Percentiles rank a stretch among this genome's conserved stretches.
Evolutionary conservation across 331 rosid genomes (phyloP).

Genomic region (Acacia pycnantha): DNA sequence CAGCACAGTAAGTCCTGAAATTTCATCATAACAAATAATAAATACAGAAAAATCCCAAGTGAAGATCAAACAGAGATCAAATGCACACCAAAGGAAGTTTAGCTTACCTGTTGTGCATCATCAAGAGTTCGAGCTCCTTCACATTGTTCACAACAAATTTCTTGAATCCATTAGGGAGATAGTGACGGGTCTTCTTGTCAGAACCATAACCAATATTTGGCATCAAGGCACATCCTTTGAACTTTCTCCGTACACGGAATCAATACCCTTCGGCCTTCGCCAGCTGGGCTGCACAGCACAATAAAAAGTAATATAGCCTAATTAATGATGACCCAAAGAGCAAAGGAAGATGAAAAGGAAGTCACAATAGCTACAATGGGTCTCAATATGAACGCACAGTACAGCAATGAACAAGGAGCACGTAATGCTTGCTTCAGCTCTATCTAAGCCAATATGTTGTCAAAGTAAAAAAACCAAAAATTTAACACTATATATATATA

Average conservation of each 20-base stretch:
- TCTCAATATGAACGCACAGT: too few relatives aligned
- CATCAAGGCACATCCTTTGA: constrained; percentile 71
- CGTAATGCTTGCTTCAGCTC: not conserved
- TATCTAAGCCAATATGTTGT: not conserved
- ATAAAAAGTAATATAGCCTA: not conserved
- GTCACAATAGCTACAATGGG: not conserved
- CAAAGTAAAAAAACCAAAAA: not conserved
- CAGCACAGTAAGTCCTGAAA: constrained; percentile 81
- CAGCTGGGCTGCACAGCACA: constrained; percentile 50
- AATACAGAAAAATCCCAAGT: not conserved
- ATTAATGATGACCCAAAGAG: not conserved
- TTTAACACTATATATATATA: not conserved
- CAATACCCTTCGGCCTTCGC: constrained; percentile 96
- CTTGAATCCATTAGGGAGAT: constrained; percentile 72
- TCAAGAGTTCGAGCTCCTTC: constrained; percentile 65
- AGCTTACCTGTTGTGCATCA: constrained; percentile 89
- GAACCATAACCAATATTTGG: constrained; percentile 82
- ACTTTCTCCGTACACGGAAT: constrained; percentile 83
- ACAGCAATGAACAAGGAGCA: not conserved
- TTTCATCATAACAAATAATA: not conserved
- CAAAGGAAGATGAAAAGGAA: not conserved
- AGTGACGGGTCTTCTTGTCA: constrained; percentile 88
- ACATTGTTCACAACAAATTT: constrained; percentile 76
- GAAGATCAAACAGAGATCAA: not conserved
- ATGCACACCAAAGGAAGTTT: not conserved